Base-by-base conservation (phyloP, 352 stramenopile genomes). In the Blastocystis sp. region DNA sequence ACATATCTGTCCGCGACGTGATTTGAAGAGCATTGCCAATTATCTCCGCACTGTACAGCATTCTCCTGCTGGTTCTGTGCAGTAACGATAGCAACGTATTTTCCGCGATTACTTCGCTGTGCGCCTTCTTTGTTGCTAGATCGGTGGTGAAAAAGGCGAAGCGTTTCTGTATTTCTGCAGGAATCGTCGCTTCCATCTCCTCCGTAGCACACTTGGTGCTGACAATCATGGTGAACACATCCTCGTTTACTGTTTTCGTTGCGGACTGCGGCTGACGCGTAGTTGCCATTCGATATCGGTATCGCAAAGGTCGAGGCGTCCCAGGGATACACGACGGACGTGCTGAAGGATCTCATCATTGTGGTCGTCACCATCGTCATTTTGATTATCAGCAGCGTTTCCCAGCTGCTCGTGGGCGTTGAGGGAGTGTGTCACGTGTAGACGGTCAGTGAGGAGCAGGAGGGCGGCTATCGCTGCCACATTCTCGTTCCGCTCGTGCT, bases 41-140 rank as follows among this genome's bases (percentile, higher is more conserved):
- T 45, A 55, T 85, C 50, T 85, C 74, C 29, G 55, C 29, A n/a
- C 13, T 85, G 21, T 85, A 85, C 45, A 59, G 74, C 26, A 66
- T 70, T 39, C 19, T 85, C 31, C 35, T 85, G 10, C 50, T 66
- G 24, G 24, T 41, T 24, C 4, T 51, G 31, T 69, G 41, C 29
- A 55, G 55, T 29, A 67, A 37, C 51, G 41, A 85, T 31, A 69
- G 74, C 33, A 31, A 51, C 1, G 31, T 85, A 19, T 85, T 85
- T 33, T 67, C 45, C 41, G 60, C 50, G 2, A 24, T 85, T 67
- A 67, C 74, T 19, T 59, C 74, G 26, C 35, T 85, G 3, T 69
- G 41, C 37, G 39, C 45, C 26, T 39, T 85, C 19, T 24, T 85
- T 3, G 3, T 63, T 62, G 33, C 66, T 69, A 61, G 55, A 67